A percentile compares a stretch with the other conserved stretches of the same genome.
phyloP scores from a whole-genome alignment of 306 rosid species.

The Geum urbanum region DNA sequence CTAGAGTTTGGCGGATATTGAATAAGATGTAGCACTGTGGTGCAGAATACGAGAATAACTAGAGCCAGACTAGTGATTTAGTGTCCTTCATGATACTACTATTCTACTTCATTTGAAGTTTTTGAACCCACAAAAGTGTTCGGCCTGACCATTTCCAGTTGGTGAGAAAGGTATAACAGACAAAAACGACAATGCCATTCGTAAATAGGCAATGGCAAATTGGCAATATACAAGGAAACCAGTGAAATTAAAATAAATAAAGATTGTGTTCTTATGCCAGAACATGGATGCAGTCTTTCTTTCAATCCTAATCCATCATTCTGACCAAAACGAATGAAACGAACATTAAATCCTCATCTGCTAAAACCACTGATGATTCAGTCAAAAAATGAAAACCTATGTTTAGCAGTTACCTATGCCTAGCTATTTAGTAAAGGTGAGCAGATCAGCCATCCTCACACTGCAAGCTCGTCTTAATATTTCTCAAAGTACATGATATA shows the following conservation, averaged over 20 bases:
- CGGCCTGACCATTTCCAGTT: background rate
- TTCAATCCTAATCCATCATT: constrained; percentile 21
- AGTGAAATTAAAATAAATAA: background rate
- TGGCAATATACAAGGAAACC: constrained; percentile 5
- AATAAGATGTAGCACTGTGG: too few relatives aligned
- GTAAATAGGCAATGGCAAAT: constrained; percentile 3
- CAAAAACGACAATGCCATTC: background rate
- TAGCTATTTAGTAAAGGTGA: constrained; percentile 27
- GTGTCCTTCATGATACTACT: background rate
- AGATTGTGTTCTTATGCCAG: constrained; percentile 5
- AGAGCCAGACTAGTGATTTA: too few relatives aligned
- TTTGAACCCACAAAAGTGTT: too few relatives aligned
- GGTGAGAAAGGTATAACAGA: background rate
- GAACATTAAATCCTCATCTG: constrained; percentile 27
- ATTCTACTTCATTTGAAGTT: background rate
- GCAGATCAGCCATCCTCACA: constrained; percentile 71
- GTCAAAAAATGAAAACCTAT: constrained; percentile 21
- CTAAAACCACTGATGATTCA: constrained; percentile 30
- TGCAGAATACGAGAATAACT: too few relatives aligned
- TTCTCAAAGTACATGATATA: constrained; percentile 69
- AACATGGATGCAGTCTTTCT: constrained; percentile 3
- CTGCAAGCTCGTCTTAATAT: constrained; percentile 76
- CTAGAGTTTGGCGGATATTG: background rate
- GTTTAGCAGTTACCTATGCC: constrained; percentile 25
- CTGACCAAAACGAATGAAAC: constrained; percentile 39